A percentile compares a stretch with the other conserved stretches of the same genome.
phyloP scores from a whole-genome alignment of 345 rosid genomes.

The Eucalyptus cloeziana region DNA sequence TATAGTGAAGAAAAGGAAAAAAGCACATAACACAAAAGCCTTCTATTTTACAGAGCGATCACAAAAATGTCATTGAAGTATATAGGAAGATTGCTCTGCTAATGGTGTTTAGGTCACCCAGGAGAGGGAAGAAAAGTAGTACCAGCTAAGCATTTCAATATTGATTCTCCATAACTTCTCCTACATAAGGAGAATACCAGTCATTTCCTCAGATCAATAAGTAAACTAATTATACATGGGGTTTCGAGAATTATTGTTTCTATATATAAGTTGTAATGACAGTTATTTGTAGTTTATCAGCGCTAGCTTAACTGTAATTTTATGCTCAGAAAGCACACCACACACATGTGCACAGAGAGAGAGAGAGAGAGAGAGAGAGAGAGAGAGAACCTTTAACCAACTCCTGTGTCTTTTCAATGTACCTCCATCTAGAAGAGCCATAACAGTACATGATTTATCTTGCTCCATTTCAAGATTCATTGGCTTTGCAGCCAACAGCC shows the following conservation, averaged over 20 bases:
- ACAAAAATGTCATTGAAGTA: background rate
- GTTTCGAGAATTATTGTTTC: background rate
- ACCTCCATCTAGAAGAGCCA: slow-evolving; percentile 92
- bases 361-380: background rate
- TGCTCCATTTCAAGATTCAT: slow-evolving; percentile 13
- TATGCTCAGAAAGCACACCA: background rate
- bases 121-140: background rate
- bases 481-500: slow-evolving; percentile 64
- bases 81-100: background rate
- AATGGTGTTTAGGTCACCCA: background rate
- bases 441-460: slow-evolving; percentile 50
- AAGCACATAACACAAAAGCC: background rate
- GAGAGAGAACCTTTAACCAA: slow-evolving; percentile 65
- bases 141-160: background rate
- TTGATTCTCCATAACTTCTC: background rate
- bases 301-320: background rate
- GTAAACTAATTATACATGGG: background rate
- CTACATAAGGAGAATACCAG: background rate
- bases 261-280: background rate
- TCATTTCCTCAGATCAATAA: background rate
- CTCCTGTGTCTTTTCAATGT: slow-evolving; percentile 73
- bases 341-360: background rate
- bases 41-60: background rate
- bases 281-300: background rate
- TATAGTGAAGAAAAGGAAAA: too few relatives aligned